Evolutionary conservation across 106 monocot species (phyloP).

Genomic region (Platanthera zijinensis): DNA sequence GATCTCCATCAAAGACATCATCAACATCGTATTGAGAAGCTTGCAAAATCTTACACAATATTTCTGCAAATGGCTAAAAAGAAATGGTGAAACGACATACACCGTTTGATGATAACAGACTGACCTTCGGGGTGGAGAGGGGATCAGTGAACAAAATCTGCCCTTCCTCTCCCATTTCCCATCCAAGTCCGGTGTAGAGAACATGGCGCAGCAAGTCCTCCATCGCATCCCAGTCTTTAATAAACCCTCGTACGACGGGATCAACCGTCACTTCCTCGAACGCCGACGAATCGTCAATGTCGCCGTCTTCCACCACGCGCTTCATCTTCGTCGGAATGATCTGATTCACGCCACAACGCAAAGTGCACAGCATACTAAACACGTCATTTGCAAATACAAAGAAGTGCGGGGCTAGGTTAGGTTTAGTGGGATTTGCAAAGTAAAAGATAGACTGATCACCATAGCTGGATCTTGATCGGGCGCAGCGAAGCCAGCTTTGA

Average conservation of each 20-base stretch:
- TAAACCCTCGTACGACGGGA: conserved; percentile 82
- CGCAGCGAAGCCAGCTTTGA: conserved; percentile 87
- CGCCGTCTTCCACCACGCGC: conserved; percentile 60
- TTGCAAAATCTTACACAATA: neutral
- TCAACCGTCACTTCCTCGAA: conserved; percentile 61
- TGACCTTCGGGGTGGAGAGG: conserved; percentile 85
- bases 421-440: neutral
- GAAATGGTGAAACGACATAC: neutral
- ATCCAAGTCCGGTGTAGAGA: conserved; percentile 76
- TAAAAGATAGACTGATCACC: conserved; percentile 20
- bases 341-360: conserved; percentile 20
- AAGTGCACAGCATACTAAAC: neutral
- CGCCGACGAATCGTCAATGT: conserved; percentile 23
- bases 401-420: too few relatives aligned
- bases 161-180: conserved; percentile 97
- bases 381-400: neutral
- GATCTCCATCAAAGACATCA: neutral
- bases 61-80: neutral
- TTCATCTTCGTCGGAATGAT: conserved; percentile 91
- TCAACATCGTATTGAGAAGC: neutral
- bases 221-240: conserved; percentile 94
- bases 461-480: conserved; percentile 86
- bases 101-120: neutral
- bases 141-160: conserved; percentile 93
- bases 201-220: conserved; percentile 84